A percentile compares a stretch with the other conserved stretches of the same genome.
phyloP scores from a whole-genome alignment of 257 asterid species.

The Euphrasia confusa region DNA sequence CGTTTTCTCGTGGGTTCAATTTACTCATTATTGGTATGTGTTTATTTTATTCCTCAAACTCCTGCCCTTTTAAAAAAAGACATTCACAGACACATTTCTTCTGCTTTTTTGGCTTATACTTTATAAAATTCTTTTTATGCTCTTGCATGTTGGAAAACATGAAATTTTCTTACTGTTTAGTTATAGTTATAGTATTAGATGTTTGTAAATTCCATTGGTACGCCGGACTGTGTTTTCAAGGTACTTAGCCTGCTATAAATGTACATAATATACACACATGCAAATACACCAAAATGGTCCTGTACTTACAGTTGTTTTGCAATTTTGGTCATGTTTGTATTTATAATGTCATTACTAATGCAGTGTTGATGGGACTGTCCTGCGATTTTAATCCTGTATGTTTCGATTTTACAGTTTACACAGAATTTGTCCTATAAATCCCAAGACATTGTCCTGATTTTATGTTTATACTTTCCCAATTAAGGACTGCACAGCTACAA shows the following conservation, averaged over 20 bases:
- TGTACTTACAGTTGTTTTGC: too few species aligned
- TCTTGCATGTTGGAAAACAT: neutral
- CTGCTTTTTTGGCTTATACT: neutral
- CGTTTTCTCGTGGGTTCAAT: constrained; percentile 5
- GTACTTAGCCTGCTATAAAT: constrained; percentile 5
- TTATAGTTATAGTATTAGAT: neutral
- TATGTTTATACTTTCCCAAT: too few species aligned
- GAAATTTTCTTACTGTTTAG: neutral
- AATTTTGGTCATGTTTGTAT: too few species aligned
- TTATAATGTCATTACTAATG: too few species aligned
- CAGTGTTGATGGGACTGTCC: too few species aligned
- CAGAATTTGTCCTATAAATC: too few species aligned
- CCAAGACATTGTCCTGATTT: too few species aligned
- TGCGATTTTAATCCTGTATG: too few species aligned
- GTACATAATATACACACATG: neutral
- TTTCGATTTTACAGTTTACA: too few species aligned
- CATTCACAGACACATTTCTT: neutral
- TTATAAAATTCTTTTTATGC: neutral
- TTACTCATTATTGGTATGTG: constrained; percentile 2
- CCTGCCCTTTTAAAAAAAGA: neutral
- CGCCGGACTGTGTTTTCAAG: neutral
- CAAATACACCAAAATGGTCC: neutral
- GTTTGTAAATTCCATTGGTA: constrained; percentile 2
- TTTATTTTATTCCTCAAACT: neutral
- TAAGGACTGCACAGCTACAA: too few species aligned